Conservation (phyloP, 1,284 basidiomycete genomes). For the Xerocomus minutiporus region DNA sequence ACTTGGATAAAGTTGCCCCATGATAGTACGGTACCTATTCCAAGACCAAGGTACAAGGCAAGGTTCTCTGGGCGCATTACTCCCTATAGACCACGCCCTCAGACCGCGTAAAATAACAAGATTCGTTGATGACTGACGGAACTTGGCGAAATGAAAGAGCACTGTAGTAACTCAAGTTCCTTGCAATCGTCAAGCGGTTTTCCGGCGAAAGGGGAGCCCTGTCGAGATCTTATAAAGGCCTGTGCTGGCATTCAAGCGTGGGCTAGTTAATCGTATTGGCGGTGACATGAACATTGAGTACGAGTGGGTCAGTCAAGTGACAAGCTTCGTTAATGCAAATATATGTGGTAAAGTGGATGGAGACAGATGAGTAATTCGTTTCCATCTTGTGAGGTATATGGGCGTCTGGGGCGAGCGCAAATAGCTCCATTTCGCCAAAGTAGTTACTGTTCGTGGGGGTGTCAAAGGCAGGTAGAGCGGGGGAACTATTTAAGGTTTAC, state of each 20-base stretch:
- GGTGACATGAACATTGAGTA: neutral
- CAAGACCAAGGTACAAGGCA: neutral
- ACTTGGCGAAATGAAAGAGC: neutral
- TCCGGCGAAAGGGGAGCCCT: neutral
- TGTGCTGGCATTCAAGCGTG: neutral
- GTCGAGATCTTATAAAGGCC: neutral
- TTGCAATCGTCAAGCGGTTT: neutral
- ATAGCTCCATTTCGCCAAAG: conserved; percentile 28
- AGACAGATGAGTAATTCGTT: conserved; percentile 27
- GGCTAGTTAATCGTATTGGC: neutral
- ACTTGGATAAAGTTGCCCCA: neutral
- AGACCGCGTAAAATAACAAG: neutral
- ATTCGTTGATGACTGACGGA: neutral
- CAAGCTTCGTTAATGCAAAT: conserved; percentile 1
- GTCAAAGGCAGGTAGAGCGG: conserved; percentile 22
- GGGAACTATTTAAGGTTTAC: conserved; percentile 21
- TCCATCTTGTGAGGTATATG: conserved; percentile 19
- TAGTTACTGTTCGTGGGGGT: conserved; percentile 10
- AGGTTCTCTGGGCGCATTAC: neutral
- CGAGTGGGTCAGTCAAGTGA: neutral
- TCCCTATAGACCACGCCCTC: neutral
- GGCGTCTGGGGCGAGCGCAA: conserved; percentile 11
- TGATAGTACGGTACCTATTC: no score
- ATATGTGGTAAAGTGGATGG: conserved; percentile 8
- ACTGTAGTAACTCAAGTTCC: neutral